A percentile compares a stretch with the other conserved stretches of the same genome.
These are phyloP conservation scores for Persicaria tinctoria DNA, from an alignment of 148 eudicot species.

Conservation along the genomic window DNA sequence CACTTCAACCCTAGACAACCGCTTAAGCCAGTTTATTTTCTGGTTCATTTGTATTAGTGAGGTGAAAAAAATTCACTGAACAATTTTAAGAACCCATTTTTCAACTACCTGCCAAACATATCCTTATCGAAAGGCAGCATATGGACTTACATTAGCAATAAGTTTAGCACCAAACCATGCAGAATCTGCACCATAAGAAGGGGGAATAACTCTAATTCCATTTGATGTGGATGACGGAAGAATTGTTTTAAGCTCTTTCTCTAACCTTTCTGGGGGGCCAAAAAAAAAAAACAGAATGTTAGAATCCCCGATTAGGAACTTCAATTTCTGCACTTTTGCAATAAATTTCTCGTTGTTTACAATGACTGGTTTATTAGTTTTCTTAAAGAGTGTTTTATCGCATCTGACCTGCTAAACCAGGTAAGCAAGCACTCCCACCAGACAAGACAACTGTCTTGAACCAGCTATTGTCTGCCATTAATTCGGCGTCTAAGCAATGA, in stretches of 20 bases:
- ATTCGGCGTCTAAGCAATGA: conserved; percentile 74
- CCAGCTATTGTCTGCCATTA: conserved; percentile 62
- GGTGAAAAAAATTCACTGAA: too few species aligned
- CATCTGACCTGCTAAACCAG: conserved; percentile 68
- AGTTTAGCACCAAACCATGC: conserved; percentile 95
- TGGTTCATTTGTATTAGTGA: too few species aligned
- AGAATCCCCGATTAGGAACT: not conserved
- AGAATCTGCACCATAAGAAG: conserved; percentile 74
- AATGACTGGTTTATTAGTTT: too few species aligned
- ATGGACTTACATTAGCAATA: conserved; percentile 61
- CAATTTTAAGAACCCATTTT: too few species aligned
- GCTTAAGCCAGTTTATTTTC: too few species aligned
- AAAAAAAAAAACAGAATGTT: not conserved
- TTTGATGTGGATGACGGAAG: conserved; percentile 40
- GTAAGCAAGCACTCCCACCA: conserved; percentile 88
- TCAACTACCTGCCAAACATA: too few species aligned
- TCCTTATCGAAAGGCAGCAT: not conserved
- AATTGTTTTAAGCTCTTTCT: conserved; percentile 58
- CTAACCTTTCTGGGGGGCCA: conserved; percentile 59
- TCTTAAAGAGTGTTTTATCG: not conserved
- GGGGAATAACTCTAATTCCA: conserved; percentile 68
- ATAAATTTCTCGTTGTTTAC: too few species aligned
- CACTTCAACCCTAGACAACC: too few species aligned
- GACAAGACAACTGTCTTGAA: conserved; percentile 82
- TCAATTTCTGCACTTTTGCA: not conserved